Conservation (phyloP, 2,329 filamentous ascomycete species). For the Aspergillus proliferans region DNA sequence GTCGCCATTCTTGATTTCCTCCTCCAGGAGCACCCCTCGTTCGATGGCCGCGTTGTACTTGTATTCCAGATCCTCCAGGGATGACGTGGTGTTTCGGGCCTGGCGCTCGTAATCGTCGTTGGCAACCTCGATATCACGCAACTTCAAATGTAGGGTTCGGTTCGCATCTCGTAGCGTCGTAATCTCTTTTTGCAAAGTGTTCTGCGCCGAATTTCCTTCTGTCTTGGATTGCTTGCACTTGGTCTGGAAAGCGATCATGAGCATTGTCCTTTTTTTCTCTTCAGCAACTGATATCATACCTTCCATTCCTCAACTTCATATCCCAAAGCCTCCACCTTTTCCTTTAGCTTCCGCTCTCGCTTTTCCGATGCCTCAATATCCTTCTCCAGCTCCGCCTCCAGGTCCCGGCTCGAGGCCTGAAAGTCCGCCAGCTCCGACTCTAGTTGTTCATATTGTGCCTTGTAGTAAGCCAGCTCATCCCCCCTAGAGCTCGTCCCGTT, state of each 20-base stretch:
- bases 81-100: slow-evolving; percentile 90
- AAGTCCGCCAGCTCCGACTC: slow-evolving; percentile 91
- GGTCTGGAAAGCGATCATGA: slow-evolving; percentile 50
- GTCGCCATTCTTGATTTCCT: slow-evolving; percentile 85
- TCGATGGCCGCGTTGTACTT: slow-evolving; percentile 96
- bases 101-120: slow-evolving; percentile 98
- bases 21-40: slow-evolving; percentile 84
- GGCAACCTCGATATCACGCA: slow-evolving; percentile 93
- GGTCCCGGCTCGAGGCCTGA: slow-evolving; percentile 84
- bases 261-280: slow-evolving; percentile 1
- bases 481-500: slow-evolving; percentile 44
- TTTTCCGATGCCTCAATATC: slow-evolving; percentile 95
- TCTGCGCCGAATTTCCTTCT: slow-evolving; percentile 80
- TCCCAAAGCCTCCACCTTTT: slow-evolving; percentile 75
- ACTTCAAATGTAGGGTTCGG: slow-evolving; percentile 69
- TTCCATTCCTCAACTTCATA: slow-evolving; percentile 99
- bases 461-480: slow-evolving; percentile 88
- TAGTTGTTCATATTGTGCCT: slow-evolving; percentile 86
- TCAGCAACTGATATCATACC: slow-evolving; percentile 46
- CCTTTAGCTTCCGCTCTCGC: slow-evolving; percentile 74
- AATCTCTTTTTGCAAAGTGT: slow-evolving; percentile 87
- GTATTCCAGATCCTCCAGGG: slow-evolving; percentile 90
- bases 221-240: slow-evolving; percentile 95
- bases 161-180: slow-evolving; percentile 81
- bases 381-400: slow-evolving; percentile 91